Evolutionary conservation across 768 basidiomycete species (phyloP).

Genomic region (Lentinula edodes): DNA sequence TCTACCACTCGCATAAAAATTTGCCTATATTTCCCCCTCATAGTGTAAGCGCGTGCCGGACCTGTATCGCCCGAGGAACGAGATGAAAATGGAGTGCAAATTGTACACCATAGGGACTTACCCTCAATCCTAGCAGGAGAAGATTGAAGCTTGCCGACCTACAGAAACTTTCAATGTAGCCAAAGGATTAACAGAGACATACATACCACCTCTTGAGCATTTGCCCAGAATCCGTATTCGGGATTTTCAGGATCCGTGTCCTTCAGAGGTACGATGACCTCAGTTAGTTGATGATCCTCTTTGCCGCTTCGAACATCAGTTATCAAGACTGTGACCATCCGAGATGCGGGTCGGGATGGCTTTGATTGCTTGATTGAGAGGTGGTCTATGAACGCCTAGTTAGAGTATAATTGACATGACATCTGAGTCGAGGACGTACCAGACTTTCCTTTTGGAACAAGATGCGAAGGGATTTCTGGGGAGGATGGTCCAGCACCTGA

Average conservation of each 20-base stretch:
- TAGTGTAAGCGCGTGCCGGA: slow-evolving; percentile 61
- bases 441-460: not conserved
- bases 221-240: slow-evolving; percentile 64
- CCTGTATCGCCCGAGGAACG: slow-evolving; percentile 43
- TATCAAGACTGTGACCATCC: slow-evolving; percentile 62
- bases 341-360: slow-evolving; percentile 3
- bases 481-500: not conserved
- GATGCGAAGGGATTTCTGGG: not conserved
- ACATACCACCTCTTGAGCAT: slow-evolving; percentile 56
- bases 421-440: not conserved
- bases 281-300: slow-evolving; percentile 55
- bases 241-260: slow-evolving; percentile 30
- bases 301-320: slow-evolving; percentile 52
- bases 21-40: slow-evolving; percentile 66
- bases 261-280: slow-evolving; percentile 57
- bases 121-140: slow-evolving; percentile 69
- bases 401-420: not conserved
- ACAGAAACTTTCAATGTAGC: not conserved
- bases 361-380: not conserved
- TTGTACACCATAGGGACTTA: slow-evolving; percentile 16
- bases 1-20: slow-evolving; percentile 58
- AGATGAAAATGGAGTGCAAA: slow-evolving; percentile 5
- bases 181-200: not conserved
- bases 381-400: not conserved
- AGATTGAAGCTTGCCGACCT: slow-evolving; percentile 50